These are phyloP conservation scores for Schizopora paradoxa DNA, from an alignment of 1,284 basidiomycete genomes.

Conservation along the genomic window DNA sequence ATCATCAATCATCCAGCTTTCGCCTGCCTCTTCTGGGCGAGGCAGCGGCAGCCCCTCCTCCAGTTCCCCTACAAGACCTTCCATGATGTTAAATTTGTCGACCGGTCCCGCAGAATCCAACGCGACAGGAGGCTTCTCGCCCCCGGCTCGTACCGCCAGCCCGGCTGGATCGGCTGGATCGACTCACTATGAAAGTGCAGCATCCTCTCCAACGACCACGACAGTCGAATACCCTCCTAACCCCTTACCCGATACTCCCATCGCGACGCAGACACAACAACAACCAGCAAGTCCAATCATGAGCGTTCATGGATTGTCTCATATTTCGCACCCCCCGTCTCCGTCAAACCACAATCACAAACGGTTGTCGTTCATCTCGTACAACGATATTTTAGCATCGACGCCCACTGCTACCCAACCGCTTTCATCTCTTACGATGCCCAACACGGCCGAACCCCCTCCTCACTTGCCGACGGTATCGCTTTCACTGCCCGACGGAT, in stretches of 20 bases:
- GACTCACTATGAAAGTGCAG: conserved; percentile 15
- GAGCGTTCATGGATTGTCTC: too few relatives aligned
- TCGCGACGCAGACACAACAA: too few relatives aligned
- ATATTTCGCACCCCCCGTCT: conserved; percentile 47
- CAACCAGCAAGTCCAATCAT: too few relatives aligned
- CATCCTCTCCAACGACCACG: conserved; percentile 21
- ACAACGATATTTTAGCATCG: conserved; percentile 74
- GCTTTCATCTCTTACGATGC: conserved; percentile 64
- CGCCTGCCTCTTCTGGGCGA: conserved; percentile 4
- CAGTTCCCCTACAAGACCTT: conserved; percentile 3
- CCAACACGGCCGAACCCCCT: conserved; percentile 49
- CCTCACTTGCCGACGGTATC: conserved; percentile 61
- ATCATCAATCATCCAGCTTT: conserved; percentile 11
- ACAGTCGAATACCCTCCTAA: conserved; percentile 24
- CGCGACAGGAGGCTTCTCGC: conserved; percentile 7
- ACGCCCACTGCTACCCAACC: conserved; percentile 68
- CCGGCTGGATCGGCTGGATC: conserved; percentile 22
- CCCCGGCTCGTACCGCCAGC: conserved; percentile 2
- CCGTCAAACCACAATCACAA: conserved; percentile 49
- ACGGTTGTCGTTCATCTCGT: conserved; percentile 80
- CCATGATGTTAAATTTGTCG: conserved; percentile 9
- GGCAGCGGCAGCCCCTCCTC: conserved; percentile 8
- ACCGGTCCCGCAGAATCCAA: not conserved
- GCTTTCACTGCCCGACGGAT: conserved; percentile 24
- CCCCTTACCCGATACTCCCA: conserved; percentile 22